phyloP scores from a whole-genome alignment of 257 asterid species.

The Fraxinus pennsylvanica region DNA sequence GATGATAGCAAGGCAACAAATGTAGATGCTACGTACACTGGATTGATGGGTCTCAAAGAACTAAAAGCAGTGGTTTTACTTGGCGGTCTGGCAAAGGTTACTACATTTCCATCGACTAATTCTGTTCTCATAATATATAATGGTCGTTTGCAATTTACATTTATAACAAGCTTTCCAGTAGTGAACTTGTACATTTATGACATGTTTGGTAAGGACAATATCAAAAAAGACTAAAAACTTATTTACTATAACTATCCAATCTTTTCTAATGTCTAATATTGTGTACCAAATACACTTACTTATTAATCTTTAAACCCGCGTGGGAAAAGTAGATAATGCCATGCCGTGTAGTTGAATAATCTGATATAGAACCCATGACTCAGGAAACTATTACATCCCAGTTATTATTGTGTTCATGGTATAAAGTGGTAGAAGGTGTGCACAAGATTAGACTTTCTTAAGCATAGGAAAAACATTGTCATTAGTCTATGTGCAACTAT shows the following conservation, averaged over 20 bases:
- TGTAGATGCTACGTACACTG: conserved; percentile 42
- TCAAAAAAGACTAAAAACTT: neutral
- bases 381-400: neutral
- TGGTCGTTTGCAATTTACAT: neutral
- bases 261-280: too few species aligned
- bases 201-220: neutral
- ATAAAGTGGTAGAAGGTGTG: too few species aligned
- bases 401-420: neutral
- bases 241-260: neutral
- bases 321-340: neutral
- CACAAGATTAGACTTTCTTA: too few species aligned
- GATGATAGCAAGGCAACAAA: conserved; percentile 50
- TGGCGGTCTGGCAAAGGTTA: conserved; percentile 41
- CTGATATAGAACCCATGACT: neutral
- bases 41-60: conserved; percentile 35
- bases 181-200: neutral
- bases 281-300: too few species aligned
- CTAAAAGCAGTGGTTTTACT: conserved; percentile 37
- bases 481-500: neutral
- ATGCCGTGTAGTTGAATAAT: neutral
- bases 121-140: neutral
- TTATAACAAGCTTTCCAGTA: neutral
- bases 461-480: too few species aligned
- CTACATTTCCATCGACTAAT: neutral
- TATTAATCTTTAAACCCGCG: neutral